Evolutionary conservation across 345 rosid species (phyloP).

Genomic region (Eucalyptus polybractea): DNA sequence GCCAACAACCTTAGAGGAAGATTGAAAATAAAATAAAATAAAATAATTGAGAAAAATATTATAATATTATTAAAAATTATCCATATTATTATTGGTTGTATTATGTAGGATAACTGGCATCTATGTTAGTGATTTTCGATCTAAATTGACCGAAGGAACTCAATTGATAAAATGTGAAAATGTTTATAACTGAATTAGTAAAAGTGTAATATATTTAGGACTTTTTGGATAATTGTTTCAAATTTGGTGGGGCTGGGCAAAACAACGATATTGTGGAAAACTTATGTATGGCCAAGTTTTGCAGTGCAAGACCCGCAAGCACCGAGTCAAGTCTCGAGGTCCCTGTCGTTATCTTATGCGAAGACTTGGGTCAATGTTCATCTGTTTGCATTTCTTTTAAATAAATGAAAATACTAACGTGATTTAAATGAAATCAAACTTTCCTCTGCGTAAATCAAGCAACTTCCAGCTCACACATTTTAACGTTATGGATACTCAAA

Average conservation of each 20-base stretch:
- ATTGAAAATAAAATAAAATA: no score
- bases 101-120: accelerated
- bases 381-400: not conserved
- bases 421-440: not conserved
- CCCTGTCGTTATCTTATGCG: not conserved
- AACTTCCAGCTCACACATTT: not conserved
- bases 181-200: accelerated
- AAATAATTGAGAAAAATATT: no score
- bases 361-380: not conserved
- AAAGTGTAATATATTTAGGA: no score
- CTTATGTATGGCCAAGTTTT: not conserved
- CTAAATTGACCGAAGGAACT: accelerated
- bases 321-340: not conserved
- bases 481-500: not conserved
- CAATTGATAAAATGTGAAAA: no score
- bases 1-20: no score
- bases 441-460: not conserved
- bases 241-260: not conserved
- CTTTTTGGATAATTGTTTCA: no score
- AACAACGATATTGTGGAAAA: not conserved
- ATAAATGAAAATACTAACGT: not conserved
- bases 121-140: accelerated
- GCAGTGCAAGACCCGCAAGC: not conserved
- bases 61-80: no score
- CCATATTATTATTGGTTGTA: accelerated